phyloP scores from a whole-genome alignment of 2,329 filamentous ascomycete genomes.

The Sporothrix variecibatus region DNA sequence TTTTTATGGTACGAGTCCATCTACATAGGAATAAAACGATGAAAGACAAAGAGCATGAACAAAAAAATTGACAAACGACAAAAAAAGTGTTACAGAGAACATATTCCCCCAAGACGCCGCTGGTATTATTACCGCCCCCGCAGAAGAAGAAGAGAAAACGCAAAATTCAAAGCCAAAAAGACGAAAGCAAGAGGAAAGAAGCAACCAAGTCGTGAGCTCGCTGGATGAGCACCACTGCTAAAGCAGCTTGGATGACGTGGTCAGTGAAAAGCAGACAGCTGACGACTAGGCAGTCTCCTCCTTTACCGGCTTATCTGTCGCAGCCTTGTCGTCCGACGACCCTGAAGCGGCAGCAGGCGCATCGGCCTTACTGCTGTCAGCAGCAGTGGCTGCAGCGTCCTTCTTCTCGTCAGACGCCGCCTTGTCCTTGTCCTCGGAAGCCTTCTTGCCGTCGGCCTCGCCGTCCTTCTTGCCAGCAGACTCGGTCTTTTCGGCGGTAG shows the following conservation, averaged over 20 bases:
- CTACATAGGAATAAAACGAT: neutral
- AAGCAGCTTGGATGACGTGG: neutral
- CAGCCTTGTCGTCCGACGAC: neutral
- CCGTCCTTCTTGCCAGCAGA: neutral
- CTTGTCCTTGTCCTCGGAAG: conserved; percentile 8
- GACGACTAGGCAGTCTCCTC: conserved; percentile 24
- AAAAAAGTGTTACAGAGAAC: neutral
- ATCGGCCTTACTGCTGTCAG: neutral
- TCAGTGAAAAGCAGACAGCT: neutral
- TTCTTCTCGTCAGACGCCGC: neutral
- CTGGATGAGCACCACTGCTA: neutral
- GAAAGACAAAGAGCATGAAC: neutral
- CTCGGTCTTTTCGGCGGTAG: neutral
- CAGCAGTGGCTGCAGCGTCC: neutral
- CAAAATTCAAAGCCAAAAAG: neutral
- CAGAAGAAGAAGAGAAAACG: conserved; percentile 5
- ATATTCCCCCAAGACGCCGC: conserved; percentile 20
- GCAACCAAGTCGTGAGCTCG: too few relatives aligned
- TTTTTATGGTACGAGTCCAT: neutral
- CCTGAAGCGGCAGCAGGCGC: neutral
- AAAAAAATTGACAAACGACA: neutral
- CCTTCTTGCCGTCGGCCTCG: neutral
- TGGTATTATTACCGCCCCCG: conserved; percentile 21
- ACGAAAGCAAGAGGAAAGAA: neutral
- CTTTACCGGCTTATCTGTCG: conserved; percentile 28